phyloP scores from a whole-genome alignment of 352 stramenopile species.

The Pythium plurisporium region DNA sequence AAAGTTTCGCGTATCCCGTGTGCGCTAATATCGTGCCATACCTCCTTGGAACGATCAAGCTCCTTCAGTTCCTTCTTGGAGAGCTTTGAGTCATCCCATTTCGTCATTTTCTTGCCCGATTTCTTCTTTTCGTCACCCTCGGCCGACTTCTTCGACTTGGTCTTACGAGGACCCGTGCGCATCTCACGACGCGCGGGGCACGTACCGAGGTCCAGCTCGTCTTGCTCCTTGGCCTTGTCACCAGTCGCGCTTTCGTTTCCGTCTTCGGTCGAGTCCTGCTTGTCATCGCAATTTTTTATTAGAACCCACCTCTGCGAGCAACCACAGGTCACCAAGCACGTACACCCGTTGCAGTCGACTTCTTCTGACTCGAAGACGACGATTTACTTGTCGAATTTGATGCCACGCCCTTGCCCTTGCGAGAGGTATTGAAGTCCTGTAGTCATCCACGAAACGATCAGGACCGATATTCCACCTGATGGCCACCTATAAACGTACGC shows the following conservation, averaged over 20 bases:
- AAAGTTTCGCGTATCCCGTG: no score
- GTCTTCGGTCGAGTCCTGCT: conserved; percentile 57
- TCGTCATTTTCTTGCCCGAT: conserved; percentile 73
- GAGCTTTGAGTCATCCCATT: conserved; percentile 83
- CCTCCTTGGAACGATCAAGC: conserved; percentile 66
- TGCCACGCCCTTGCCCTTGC: conserved; percentile 53
- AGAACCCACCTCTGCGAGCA: neutral
- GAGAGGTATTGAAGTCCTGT: conserved; percentile 57
- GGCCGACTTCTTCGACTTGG: conserved; percentile 45
- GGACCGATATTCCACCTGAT: neutral
- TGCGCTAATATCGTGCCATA: conserved; percentile 22
- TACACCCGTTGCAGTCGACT: conserved; percentile 17
- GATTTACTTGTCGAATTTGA: conserved; percentile 49
- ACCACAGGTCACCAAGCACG: neutral
- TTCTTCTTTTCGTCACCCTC: conserved; percentile 54
- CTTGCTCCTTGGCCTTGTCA: conserved; percentile 46
- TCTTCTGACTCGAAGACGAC: conserved; percentile 35
- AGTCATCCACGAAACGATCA: neutral
- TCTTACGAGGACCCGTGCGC: conserved; percentile 64
- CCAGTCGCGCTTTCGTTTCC: conserved; percentile 46
- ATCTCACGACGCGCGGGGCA: conserved; percentile 37
- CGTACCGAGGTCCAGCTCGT: conserved; percentile 50
- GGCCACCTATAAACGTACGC: conserved; percentile 24
- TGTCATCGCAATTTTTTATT: neutral
- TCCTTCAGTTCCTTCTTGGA: conserved; percentile 77